phyloP scores from a whole-genome alignment of 2,329 filamentous ascomycete species.

The Cercospora berteroae region DNA sequence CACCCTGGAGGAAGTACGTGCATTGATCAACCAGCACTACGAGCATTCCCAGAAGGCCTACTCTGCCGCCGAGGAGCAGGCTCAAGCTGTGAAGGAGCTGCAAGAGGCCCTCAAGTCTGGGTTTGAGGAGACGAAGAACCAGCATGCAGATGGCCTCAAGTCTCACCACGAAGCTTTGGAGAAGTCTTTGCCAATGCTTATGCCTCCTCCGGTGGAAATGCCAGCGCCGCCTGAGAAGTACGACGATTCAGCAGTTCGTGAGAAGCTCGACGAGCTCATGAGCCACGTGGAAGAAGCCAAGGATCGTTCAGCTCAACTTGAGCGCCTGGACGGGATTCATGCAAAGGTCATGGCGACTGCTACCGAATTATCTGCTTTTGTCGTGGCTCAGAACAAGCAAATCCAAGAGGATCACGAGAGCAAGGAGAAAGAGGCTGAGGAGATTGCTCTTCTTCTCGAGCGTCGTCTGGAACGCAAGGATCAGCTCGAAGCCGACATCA shows the following conservation, averaged over 20 bases:
- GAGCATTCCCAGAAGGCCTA: constrained; percentile 71
- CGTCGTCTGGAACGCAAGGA: constrained; percentile 67
- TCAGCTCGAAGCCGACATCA: constrained; percentile 51
- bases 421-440: constrained; percentile 74
- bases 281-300: constrained; percentile 64
- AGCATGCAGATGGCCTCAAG: constrained; percentile 36
- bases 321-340: constrained; percentile 84
- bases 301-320: constrained; percentile 71
- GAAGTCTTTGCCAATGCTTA: constrained; percentile 44
- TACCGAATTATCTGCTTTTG: constrained; percentile 77
- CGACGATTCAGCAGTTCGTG: constrained; percentile 54
- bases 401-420: constrained; percentile 75
- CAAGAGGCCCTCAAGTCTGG: constrained; percentile 44
- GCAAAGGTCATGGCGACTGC: constrained; percentile 82
- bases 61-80: constrained; percentile 38
- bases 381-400: constrained; percentile 71
- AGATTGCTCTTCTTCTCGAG: constrained; percentile 77
- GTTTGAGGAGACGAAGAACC: constrained; percentile 45
- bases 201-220: constrained; percentile 43
- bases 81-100: constrained; percentile 45
- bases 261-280: constrained; percentile 55
- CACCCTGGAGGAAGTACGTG: constrained; percentile 79
- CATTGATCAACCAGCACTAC: constrained; percentile 80
- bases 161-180: constrained; percentile 45
- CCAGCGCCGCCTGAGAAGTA: constrained; percentile 57